Evolutionary conservation across 2,329 filamentous ascomycete species (phyloP), one percentile per base, ranked within the genome.

Genomic region (Aspergillus chevalieri): DNA sequence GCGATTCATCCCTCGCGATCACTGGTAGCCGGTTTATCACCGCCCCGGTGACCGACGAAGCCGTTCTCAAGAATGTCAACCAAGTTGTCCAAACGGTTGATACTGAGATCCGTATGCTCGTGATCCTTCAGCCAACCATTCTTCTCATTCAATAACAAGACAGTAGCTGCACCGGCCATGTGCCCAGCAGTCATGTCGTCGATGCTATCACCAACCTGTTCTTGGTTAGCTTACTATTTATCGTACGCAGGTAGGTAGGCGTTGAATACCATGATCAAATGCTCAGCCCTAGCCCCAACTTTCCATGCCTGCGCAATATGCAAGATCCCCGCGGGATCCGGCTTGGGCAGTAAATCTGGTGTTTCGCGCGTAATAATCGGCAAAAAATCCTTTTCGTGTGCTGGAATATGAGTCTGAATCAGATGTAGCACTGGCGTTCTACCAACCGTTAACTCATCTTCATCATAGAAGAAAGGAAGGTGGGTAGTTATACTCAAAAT

Each of bases 141-240:
- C n/a, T 79, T 84, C n/a, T 88, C 82, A 62, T 94, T 94, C 14
- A 86, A 78, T 42, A 98, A 74, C 64, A 97, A 65, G n/a, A 97
- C 90, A 0, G 93, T 97, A 30, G 89, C 87, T 1, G 91, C 89
- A 1, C 92, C 92, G 0, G 92, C 92, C 47, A 77, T 78, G 52
- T 85, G 80, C 0, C 93, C 92, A 1, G 92, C 89, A 6, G 85
- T 87, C 82, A 97, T 94, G 65, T 98, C 93, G 66, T 97, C 93
- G 48, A 95, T 82, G 14, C 85, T 90, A 65, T 92, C 87, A 3
- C 87, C 87, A 19, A 77, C 74, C 75, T 71, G 60, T 47, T 47
- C 53, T 44, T 26, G 54, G 44, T 51, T 39, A 51, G 42, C 34
- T 33, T 34, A 22, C 42, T 46, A 38, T 42, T 33, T 9, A 43